Percentiles rank a stretch among this genome's conserved stretches.
phyloP scores from a whole-genome alignment of 352 stramenopile genomes.

The Blastocystis sp. region DNA sequence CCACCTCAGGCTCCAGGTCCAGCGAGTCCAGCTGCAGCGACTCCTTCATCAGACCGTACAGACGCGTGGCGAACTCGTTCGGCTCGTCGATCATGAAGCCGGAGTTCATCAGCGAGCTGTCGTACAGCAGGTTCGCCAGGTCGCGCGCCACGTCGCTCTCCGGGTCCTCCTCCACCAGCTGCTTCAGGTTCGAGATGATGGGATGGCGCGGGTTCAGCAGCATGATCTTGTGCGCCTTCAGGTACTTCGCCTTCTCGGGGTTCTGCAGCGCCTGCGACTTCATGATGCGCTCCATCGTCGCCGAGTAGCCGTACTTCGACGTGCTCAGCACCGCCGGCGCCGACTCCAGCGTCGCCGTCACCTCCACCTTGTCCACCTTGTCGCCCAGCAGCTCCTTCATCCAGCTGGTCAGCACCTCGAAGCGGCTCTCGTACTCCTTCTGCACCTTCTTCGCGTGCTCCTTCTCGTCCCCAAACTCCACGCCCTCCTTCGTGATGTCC shows the following conservation, averaged over 20 bases:
- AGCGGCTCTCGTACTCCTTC: slow-evolving; percentile 92
- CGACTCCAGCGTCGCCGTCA: slow-evolving; percentile 87
- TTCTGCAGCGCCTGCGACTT: slow-evolving; percentile 91
- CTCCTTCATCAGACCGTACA: slow-evolving; percentile 87
- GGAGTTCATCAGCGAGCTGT: slow-evolving; percentile 92
- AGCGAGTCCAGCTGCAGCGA: slow-evolving; percentile 85
- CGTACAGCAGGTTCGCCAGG: slow-evolving; percentile 91
- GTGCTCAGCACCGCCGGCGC: slow-evolving; percentile 92
- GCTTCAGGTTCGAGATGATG: slow-evolving; percentile 91
- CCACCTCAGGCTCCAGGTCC: slow-evolving; percentile 88
- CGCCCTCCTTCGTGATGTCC: slow-evolving; percentile 92
- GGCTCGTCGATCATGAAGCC: slow-evolving; percentile 91
- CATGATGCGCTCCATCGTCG: slow-evolving; percentile 99
- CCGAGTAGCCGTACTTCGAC: slow-evolving; percentile 91
- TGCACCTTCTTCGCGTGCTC: slow-evolving; percentile 87
- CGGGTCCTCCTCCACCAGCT: slow-evolving; percentile 73
- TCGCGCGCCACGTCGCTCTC: slow-evolving; percentile 83
- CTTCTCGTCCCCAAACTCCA: slow-evolving; percentile 97
- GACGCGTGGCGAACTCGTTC: slow-evolving; percentile 85
- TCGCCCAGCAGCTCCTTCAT: slow-evolving; percentile 90
- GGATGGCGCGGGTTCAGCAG: slow-evolving; percentile 98
- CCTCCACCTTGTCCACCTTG: slow-evolving; percentile 89
- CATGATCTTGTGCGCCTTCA: slow-evolving; percentile 85
- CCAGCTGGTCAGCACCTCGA: slow-evolving; percentile 88
- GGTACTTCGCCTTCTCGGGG: slow-evolving; percentile 73